These are phyloP conservation scores for Coniochaeta prunicola DNA, from an alignment of 2,329 filamentous ascomycete genomes.

Conservation along the genomic window DNA sequence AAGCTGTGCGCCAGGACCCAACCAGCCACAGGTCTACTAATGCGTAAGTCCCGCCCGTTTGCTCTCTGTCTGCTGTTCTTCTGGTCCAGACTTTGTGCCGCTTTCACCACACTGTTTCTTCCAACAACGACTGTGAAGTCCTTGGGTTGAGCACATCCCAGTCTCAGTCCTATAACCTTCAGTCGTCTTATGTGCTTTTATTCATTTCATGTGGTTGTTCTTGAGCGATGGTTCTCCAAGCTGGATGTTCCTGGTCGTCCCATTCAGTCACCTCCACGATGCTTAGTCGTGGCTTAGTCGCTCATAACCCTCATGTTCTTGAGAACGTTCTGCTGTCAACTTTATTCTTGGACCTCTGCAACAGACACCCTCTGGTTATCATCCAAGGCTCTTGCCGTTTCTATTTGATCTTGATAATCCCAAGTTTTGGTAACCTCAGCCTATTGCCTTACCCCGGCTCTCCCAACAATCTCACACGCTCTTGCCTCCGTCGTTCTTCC, in stretches of 20 bases:
- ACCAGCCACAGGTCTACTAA: slow-evolving; percentile 67
- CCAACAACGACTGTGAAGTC: neutral
- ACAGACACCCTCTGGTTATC: neutral
- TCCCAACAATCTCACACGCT: neutral
- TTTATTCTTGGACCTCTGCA: too few relatives aligned
- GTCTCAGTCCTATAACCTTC: neutral
- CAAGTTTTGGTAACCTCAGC: too few relatives aligned
- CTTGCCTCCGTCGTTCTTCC: neutral
- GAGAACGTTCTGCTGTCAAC: neutral
- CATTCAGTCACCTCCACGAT: neutral
- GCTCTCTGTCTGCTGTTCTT: neutral
- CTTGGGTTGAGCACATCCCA: neutral
- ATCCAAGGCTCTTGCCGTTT: neutral
- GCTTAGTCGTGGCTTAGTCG: neutral
- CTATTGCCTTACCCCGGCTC: neutral
- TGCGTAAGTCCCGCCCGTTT: slow-evolving; percentile 55
- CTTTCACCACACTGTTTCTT: neutral
- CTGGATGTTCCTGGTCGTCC: neutral
- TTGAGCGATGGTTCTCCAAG: neutral
- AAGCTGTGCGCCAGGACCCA: slow-evolving; percentile 61
- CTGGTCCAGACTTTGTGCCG: neutral
- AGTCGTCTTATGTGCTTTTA: neutral
- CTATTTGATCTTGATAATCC: too few relatives aligned
- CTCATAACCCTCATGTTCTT: neutral
- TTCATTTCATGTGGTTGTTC: neutral